Conservation (phyloP, 176 grass and related monocot genomes). For the Lolium multiflorum region DNA sequence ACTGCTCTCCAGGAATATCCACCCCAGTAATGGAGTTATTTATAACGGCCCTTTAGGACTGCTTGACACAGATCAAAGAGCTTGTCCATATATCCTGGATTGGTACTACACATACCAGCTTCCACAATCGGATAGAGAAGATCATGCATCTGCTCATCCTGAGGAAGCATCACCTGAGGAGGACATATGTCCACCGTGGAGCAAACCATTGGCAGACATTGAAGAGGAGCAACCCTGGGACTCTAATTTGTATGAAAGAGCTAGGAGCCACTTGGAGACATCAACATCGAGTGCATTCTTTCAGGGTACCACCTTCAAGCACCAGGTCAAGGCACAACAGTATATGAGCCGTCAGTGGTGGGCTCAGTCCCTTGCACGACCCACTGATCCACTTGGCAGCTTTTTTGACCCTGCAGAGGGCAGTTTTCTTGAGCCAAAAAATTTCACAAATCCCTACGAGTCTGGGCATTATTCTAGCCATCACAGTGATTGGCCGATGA, state of each 20-base stretch:
- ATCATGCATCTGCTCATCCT: not conserved
- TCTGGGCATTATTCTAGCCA: constrained; percentile 37
- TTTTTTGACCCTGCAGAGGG: constrained; percentile 34
- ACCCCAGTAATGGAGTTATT: constrained; percentile 27
- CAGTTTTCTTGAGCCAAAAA: constrained; percentile 72
- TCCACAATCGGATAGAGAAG: constrained; percentile 37
- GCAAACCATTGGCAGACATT: constrained; percentile 40
- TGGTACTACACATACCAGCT: constrained; percentile 74
- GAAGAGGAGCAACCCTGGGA: constrained; percentile 38
- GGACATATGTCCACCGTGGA: constrained; percentile 31
- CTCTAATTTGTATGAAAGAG: constrained; percentile 49
- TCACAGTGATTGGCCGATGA: constrained; percentile 44
- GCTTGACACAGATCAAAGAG: constrained; percentile 60
- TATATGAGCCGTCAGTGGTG: constrained; percentile 53
- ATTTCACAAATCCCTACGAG: constrained; percentile 27
- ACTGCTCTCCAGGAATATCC: constrained; percentile 36
- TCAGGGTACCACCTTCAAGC: constrained; percentile 28
- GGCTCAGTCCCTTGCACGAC: constrained; percentile 28
- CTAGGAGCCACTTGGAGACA: constrained; percentile 60
- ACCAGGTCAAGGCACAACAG: constrained; percentile 14
- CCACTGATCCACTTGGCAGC: constrained; percentile 13
- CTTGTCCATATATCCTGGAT: constrained; percentile 77
- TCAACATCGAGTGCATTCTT: constrained; percentile 75
- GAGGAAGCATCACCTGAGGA: constrained; percentile 26
- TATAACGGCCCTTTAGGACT: constrained; percentile 66